Conservation (phyloP, 345 rosid genomes). For the Eucalyptus regnans region DNA sequence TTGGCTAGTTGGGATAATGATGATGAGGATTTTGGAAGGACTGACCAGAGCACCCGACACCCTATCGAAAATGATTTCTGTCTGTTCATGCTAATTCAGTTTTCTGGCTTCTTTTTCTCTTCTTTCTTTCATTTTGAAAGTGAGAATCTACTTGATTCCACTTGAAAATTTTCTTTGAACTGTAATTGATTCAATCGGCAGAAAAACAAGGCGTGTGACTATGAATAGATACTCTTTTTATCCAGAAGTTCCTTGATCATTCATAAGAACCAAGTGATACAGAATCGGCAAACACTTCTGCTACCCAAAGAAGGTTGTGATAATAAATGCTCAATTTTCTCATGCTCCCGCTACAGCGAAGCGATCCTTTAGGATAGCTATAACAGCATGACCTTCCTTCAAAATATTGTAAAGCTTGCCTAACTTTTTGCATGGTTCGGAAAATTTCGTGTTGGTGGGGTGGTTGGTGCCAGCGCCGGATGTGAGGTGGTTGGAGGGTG, state of each 20-base stretch:
- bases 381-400: too few relatives aligned
- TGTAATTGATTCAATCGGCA: neutral
- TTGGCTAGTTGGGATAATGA: neutral
- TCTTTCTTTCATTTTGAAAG: neutral
- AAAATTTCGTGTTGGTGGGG: too few relatives aligned
- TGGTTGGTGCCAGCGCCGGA: too few relatives aligned
- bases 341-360: too few relatives aligned
- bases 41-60: neutral
- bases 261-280: too few relatives aligned
- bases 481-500: too few relatives aligned
- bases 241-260: neutral
- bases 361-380: too few relatives aligned
- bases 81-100: neutral
- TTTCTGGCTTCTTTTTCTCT: neutral
- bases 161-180: neutral
- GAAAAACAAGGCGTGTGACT: neutral
- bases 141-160: neutral
- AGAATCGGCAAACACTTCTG: too few relatives aligned
- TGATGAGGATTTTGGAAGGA: neutral
- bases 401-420: too few relatives aligned
- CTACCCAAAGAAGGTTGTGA: too few relatives aligned
- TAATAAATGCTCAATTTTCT: too few relatives aligned
- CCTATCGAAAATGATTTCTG: neutral
- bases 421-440: too few relatives aligned
- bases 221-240: neutral